These are phyloP conservation scores for Stachybotrys elegans DNA, from an alignment of 2,329 filamentous ascomycete genomes.

Conservation along the genomic window DNA sequence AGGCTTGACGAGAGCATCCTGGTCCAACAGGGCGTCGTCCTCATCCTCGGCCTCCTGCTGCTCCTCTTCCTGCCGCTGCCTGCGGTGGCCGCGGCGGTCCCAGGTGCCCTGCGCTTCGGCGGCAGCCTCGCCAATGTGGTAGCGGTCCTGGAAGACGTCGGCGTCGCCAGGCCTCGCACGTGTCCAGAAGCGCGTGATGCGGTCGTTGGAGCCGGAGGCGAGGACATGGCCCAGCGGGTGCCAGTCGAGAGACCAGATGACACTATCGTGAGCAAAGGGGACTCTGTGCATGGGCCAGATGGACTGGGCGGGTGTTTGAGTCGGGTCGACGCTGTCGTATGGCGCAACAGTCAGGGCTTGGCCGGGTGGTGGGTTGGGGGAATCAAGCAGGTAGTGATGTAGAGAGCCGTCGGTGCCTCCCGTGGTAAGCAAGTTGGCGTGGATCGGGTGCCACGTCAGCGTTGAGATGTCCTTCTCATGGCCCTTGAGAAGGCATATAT, in stretches of 20 bases:
- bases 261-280: constrained; percentile 85
- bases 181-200: constrained; percentile 96
- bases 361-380: constrained; percentile 79
- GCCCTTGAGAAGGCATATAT: constrained; percentile 86
- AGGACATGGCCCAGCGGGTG: constrained; percentile 94
- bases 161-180: constrained; percentile 81
- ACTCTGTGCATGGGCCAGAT: constrained; percentile 87
- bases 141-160: constrained; percentile 82
- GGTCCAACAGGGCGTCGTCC: constrained; percentile 85
- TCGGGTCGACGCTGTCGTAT: constrained; percentile 78
- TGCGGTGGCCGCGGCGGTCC: constrained; percentile 72
- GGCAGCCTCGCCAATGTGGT: constrained; percentile 90
- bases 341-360: constrained; percentile 69
- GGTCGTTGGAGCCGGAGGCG: constrained; percentile 92
- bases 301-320: constrained; percentile 78
- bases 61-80: constrained; percentile 83
- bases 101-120: constrained; percentile 95
- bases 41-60: constrained; percentile 93
- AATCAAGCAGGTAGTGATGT: constrained; percentile 92
- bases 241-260: constrained; percentile 98
- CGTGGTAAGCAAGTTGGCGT: constrained; percentile 82
- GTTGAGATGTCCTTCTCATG: constrained; percentile 96
- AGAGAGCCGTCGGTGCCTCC: constrained; percentile 87
- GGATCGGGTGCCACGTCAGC: constrained; percentile 88
- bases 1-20: constrained; percentile 61